A percentile compares a stretch with the other conserved stretches of the same genome.
Conservation (phyloP, 129 eudicot species). For the Cynara cardunculus region DNA sequence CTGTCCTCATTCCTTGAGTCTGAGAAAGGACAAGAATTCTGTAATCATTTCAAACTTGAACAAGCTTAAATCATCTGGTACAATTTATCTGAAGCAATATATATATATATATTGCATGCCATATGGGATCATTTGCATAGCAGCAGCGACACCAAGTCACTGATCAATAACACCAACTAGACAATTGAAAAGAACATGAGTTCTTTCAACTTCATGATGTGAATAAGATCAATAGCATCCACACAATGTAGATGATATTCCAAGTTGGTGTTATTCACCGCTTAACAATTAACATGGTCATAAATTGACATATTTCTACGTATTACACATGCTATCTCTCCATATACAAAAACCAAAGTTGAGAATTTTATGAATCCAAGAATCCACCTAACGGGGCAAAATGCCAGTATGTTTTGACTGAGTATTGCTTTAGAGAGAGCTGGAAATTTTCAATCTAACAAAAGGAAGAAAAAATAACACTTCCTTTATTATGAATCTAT, state of each 20-base stretch:
- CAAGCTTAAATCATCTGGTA: neutral
- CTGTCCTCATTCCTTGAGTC: slow-evolving; percentile 87
- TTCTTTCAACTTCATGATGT: neutral
- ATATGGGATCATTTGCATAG: neutral
- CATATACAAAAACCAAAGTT: neutral
- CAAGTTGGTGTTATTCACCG: neutral
- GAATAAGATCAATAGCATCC: neutral
- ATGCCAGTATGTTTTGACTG: neutral
- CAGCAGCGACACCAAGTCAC: too few relatives aligned
- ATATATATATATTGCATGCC: neutral
- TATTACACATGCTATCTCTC: neutral
- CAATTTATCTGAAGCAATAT: neutral
- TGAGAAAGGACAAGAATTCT: slow-evolving; percentile 25
- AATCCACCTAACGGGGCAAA: neutral
- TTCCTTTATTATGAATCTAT: neutral
- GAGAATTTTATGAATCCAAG: neutral
- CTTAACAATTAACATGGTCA: neutral
- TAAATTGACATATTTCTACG: neutral
- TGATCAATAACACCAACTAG: too few relatives aligned
- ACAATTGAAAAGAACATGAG: neutral
- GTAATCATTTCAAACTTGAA: neutral
- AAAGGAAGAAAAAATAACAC: neutral
- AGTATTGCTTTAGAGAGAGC: neutral
- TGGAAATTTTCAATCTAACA: too few relatives aligned
- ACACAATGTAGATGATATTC: neutral